Conservation (phyloP, 176 grass and related monocot genomes). For the Carex parvula region DNA sequence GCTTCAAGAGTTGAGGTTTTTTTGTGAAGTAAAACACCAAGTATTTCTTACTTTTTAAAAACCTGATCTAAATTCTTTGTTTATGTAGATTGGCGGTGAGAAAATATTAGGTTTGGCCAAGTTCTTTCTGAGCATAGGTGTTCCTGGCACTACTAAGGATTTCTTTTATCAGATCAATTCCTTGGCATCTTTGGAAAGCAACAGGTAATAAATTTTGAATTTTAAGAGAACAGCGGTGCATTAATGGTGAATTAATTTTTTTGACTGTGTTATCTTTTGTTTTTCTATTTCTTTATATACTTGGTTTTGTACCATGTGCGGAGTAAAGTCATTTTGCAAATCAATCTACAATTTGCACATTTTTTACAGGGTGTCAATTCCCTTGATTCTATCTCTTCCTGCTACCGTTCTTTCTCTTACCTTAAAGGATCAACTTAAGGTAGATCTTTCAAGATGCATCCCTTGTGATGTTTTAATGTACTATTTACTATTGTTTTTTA, state of each 20-base stretch:
- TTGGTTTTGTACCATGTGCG: too few species aligned
- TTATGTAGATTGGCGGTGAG: slow-evolving; percentile 66
- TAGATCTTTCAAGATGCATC: slow-evolving; percentile 33
- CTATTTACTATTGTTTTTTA: background rate
- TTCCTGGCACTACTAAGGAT: slow-evolving; percentile 51
- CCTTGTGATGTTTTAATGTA: background rate
- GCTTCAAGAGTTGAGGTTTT: background rate
- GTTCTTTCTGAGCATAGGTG: slow-evolving; percentile 84
- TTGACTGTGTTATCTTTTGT: background rate
- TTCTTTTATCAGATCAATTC: slow-evolving; percentile 85
- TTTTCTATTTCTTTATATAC: background rate
- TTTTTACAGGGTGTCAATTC: slow-evolving; percentile 65
- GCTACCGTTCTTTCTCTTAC: slow-evolving; percentile 79
- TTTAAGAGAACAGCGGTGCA: background rate
- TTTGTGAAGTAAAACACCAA: background rate
- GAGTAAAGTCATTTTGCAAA: too few species aligned
- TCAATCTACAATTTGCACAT: slow-evolving; percentile 28
- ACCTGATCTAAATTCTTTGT: background rate
- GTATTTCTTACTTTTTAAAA: background rate
- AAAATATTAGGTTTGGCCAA: slow-evolving; percentile 85
- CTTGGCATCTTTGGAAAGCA: slow-evolving; percentile 70
- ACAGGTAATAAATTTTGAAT: slow-evolving; percentile 47
- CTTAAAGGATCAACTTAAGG: slow-evolving; percentile 91
- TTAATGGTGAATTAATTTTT: background rate
- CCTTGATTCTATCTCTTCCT: slow-evolving; percentile 87